Base-by-base conservation (phyloP, 768 basidiomycete genomes). In the Naganishia randhawae region DNA sequence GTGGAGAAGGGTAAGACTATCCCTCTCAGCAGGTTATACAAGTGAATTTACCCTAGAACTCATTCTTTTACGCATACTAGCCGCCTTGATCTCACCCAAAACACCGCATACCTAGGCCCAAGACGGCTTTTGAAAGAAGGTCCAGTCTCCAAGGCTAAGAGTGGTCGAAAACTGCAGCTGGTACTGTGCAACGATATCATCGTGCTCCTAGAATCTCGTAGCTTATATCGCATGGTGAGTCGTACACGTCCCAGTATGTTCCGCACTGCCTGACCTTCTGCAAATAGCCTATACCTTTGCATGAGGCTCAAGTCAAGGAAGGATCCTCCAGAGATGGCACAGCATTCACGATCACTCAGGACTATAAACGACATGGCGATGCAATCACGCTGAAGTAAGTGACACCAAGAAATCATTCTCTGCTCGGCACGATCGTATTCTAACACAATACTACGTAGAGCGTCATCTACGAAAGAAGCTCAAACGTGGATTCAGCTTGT, bases 121-220 rank as follows among this genome's bases (percentile, higher is more conserved):
- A 84, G 95, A 19, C 84, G 83, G 73, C 83, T 99, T 11, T 68
- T 96, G 35, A 90, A 87, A 70, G 89, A 97, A 75, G 92, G 93
- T 0, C 69, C 83, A 2, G 76, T 96, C 13, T 81, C 83, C 72
- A 98, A 98, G 77, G 84, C 89, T 0, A 93, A 90, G 81, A 92
- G 91, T 69, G 88, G 90, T 3, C 83, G 89, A 61, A 90, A 86
- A 76, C 79, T 97, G 51, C 84, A 86, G 45, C 85, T 84, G 7
- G 87, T 92, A 79, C 79, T 98, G 70, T 97, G 93, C 74, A 95
- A 85, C 74, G 95, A 97, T 75, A 89, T 95, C 48, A 78, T 97
- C 53, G 86, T 97, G 3, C 82, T 98, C 66, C 88, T 91, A 22
- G 91, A 93, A 0, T 85, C 85, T 31, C 86, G 84, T 69, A 86